Evolutionary conservation across 768 basidiomycete species (phyloP), one percentile per base, ranked within the genome.

Genomic region (Tulasnella sp.): DNA sequence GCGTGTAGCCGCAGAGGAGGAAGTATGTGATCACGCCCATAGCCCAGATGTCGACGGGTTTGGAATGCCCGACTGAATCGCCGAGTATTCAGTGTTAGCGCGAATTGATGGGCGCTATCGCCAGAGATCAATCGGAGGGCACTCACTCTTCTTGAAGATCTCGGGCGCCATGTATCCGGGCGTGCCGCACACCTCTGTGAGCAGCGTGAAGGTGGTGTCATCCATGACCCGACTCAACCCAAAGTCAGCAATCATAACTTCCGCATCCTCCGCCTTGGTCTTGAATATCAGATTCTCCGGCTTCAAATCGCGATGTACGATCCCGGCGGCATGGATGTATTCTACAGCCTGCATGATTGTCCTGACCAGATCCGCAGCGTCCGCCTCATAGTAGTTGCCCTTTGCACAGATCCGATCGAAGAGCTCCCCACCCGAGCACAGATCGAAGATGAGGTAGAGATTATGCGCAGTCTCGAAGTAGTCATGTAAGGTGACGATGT

Each of bases 11-110:
- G 53, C 83, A 84, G 25, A 97, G 83, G 2, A 97, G 75, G 83
- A 96, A 96, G 73, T 97, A 97, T 11, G 94, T 88, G 70, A 99
- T 93, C 50, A 99, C 94, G 41, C 94, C 94, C 81, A 98, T 93
- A 0, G 94, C 92, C 93, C 92, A 93, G 57, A 94, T 73, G 66
- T 94, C 94, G 17, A 96, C 93, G 8, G 93, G 92, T 72, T 89
- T 96, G 43, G 86, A 81, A 66, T 99, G 94, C 2, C 94, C 94
- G 57, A 83, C 86, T 87, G 54, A 45, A 25, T 53, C 17, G 51
- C n/a, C 8, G n/a, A 48, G 34, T 5, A 38, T 38, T 15, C 34
- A 55, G 22, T 25, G 38, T 38, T 41, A 60, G 66, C 66, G 44
- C 34, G 19, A 24, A 8, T 2, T 24, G 49, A 43, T 2, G 27